A percentile compares a stretch with the other conserved stretches of the same genome.
Evolutionary conservation across 768 basidiomycete genomes (phyloP).

Genomic region (Harrya chromipes): DNA sequence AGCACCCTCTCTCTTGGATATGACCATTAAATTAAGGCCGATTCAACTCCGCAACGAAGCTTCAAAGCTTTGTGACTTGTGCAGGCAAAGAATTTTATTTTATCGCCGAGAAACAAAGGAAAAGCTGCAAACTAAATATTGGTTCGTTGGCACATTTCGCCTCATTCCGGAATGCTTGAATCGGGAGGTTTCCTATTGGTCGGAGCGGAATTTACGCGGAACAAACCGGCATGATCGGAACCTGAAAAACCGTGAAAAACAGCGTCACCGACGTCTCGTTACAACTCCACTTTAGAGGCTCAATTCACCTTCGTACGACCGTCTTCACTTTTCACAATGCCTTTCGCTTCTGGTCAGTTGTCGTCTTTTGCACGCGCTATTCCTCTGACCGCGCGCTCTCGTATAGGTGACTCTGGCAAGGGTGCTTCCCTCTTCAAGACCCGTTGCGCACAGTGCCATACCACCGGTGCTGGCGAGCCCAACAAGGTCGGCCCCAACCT

Average conservation of each 20-base stretch:
- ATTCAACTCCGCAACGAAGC: no score
- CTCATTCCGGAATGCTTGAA: not conserved
- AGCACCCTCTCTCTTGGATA: no score
- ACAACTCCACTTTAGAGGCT: constrained; percentile 8
- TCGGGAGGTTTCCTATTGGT: constrained; percentile 23
- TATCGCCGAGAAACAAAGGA: no score
- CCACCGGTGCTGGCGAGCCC: constrained; percentile 68
- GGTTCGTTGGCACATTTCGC: no score
- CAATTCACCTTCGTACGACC: not conserved
- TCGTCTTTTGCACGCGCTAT: no score
- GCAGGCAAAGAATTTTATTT: no score
- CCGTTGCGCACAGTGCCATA: constrained; percentile 94
- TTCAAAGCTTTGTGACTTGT: no score
- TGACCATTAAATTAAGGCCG: no score
- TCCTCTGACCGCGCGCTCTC: not conserved
- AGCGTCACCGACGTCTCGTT: not conserved
- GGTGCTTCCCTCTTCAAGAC: constrained; percentile 97
- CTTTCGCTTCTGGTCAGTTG: constrained; percentile 41
- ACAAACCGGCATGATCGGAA: constrained; percentile 31
- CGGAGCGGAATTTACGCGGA: constrained; percentile 12
- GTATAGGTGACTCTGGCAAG: constrained; percentile 77
- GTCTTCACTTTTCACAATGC: constrained; percentile 30
- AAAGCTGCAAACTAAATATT: no score
- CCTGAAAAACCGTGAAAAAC: constrained; percentile 15
- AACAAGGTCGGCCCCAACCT: constrained; percentile 96